phyloP scores from a whole-genome alignment of 106 monocot species.

The Apostasia ramifera region DNA sequence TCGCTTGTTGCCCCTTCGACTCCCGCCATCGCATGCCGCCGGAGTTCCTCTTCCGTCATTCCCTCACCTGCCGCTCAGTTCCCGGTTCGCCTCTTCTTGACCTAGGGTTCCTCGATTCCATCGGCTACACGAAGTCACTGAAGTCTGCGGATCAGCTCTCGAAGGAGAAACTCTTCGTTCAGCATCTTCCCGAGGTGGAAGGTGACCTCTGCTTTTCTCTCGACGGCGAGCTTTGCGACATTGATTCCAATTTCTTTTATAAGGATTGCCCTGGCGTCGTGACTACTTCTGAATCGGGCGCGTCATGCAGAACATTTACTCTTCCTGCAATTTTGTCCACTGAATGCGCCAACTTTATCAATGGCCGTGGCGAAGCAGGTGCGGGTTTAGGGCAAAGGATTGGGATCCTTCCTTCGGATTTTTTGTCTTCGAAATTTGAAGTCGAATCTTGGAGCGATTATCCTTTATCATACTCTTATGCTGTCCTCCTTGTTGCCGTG shows the following conservation, averaged over 20 bases:
- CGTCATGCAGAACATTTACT: constrained; percentile 25
- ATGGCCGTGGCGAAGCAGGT: background rate
- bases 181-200: constrained; percentile 15
- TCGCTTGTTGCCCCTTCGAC: constrained; percentile 34
- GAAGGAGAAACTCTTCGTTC: constrained; percentile 18
- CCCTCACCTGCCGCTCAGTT: constrained; percentile 30
- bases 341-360: constrained; percentile 57
- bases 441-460: constrained; percentile 45
- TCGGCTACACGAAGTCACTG: constrained; percentile 26
- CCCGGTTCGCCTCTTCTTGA: constrained; percentile 21
- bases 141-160: constrained; percentile 19
- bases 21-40: constrained; percentile 47
- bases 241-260: constrained; percentile 50
- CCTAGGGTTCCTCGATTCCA: constrained; percentile 16
- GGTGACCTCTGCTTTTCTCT: constrained; percentile 73
- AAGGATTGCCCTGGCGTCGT: constrained; percentile 81
- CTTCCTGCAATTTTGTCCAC: constrained; percentile 47
- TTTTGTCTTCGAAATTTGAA: constrained; percentile 50
- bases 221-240: constrained; percentile 23
- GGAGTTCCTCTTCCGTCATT: constrained; percentile 51
- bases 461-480: constrained; percentile 44
- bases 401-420: constrained; percentile 68
- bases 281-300: constrained; percentile 26
- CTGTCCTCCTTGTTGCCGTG: constrained; percentile 26
- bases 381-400: background rate